A percentile compares a stretch with the other conserved stretches of the same genome.
Evolutionary conservation across 1,284 basidiomycete genomes (phyloP).

Genomic region (Papiliotrema fonsecae): DNA sequence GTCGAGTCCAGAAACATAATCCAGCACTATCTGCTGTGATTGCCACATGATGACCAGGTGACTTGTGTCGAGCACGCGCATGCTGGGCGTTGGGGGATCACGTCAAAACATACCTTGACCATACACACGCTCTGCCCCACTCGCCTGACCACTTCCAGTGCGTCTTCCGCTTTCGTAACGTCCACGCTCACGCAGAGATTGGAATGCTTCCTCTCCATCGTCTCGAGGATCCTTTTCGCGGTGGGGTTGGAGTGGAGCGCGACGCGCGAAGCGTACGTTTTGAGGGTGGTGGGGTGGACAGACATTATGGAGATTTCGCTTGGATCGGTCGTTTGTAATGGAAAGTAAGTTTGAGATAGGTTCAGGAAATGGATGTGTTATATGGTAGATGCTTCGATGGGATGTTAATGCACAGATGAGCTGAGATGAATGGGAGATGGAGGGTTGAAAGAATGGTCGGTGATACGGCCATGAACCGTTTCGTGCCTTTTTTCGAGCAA

Average conservation of each 20-base stretch:
- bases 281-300: constrained; percentile 32
- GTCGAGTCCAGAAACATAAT: background rate
- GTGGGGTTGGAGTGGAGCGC: constrained; percentile 64
- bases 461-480: too few species aligned
- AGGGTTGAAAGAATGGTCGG: too few species aligned
- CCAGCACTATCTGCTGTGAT: too few species aligned
- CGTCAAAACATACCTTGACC: constrained; percentile 67
- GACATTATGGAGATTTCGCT: constrained; percentile 15
- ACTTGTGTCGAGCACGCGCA: too few species aligned
- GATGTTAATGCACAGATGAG: too few species aligned
- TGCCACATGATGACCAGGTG: too few species aligned
- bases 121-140: constrained; percentile 88
- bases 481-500: too few species aligned
- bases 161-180: constrained; percentile 74
- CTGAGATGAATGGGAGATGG: too few species aligned
- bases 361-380: too few species aligned
- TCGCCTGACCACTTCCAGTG: constrained; percentile 78
- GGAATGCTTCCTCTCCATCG: constrained; percentile 80
- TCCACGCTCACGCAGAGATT: constrained; percentile 96
- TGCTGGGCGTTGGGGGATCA: background rate
- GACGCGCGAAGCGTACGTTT: constrained; percentile 64
- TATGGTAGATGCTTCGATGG: too few species aligned
- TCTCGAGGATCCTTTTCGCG: constrained; percentile 69
- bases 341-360: too few species aligned
- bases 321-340: too few species aligned